Conservation (phyloP, 768 basidiomycete species). For the Tricholoma terreum region DNA sequence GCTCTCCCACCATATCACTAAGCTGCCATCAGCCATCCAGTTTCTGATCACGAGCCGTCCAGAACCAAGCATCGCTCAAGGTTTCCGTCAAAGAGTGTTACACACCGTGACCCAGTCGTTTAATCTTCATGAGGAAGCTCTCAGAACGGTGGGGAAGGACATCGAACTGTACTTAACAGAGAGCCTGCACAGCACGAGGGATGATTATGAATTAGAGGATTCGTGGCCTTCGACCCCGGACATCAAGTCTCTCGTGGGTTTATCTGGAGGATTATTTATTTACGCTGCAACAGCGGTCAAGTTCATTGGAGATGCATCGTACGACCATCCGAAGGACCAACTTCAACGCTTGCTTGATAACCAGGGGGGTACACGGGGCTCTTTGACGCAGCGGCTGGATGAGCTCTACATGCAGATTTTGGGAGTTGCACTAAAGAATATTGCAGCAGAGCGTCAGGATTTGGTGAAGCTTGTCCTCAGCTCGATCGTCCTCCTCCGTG, state of each 20-base stretch:
- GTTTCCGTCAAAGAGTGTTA: not conserved
- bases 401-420: not conserved
- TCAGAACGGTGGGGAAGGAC: not conserved
- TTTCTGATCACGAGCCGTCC: too few relatives aligned
- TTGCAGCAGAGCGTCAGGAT: not conserved
- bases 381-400: not conserved
- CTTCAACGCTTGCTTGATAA: not conserved
- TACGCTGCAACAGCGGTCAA: not conserved
- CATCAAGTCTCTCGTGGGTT: not conserved
- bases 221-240: not conserved
- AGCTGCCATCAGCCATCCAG: not conserved
- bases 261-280: not conserved
- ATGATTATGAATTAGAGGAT: not conserved
- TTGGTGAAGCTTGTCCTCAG: not conserved
- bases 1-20: not conserved
- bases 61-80: not conserved
- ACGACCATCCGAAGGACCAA: not conserved
- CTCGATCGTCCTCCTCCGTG: not conserved
- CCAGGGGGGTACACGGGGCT: not conserved
- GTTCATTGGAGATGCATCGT: not conserved
- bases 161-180: not conserved
- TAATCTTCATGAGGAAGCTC: not conserved
- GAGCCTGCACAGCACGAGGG: not conserved
- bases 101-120: too few relatives aligned
- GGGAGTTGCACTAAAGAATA: not conserved